Evolutionary conservation across 805 yeast species (phyloP).

Genomic region (Metschnikowia cubensis): DNA sequence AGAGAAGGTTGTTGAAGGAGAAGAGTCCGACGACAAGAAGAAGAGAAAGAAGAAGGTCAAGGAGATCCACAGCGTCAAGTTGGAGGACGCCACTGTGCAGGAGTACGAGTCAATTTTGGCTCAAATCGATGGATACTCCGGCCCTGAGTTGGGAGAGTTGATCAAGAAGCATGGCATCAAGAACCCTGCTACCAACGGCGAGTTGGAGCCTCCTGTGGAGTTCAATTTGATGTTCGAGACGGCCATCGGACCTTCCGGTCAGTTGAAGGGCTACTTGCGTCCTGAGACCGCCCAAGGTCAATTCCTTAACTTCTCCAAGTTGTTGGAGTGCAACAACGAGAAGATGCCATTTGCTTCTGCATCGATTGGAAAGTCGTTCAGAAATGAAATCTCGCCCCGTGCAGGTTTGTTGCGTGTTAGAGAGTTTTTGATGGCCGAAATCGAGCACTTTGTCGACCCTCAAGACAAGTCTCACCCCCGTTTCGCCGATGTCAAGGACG

Average conservation of each 20-base stretch:
- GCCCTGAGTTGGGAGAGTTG: slow-evolving; percentile 85
- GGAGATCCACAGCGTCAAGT: slow-evolving; percentile 85
- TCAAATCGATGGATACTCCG: slow-evolving; percentile 92
- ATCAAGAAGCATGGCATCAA: slow-evolving; percentile 78
- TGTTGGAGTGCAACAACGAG: slow-evolving; percentile 90
- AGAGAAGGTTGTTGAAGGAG: slow-evolving; percentile 42
- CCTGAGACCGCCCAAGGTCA: slow-evolving; percentile 99
- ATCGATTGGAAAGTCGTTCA: slow-evolving; percentile 95
- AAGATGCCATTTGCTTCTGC: slow-evolving; percentile 99
- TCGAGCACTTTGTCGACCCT: slow-evolving; percentile 98
- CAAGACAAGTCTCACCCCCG: slow-evolving; percentile 75
- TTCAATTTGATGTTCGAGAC: slow-evolving; percentile 99
- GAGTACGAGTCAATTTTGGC: slow-evolving; percentile 89
- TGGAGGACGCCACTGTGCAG: slow-evolving; percentile 71
- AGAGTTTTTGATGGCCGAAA: slow-evolving; percentile 98
- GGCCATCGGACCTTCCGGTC: slow-evolving; percentile 98
- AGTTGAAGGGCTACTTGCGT: slow-evolving; percentile 88
- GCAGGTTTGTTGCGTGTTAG: slow-evolving; percentile 97
- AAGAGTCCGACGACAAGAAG: slow-evolving; percentile 61
- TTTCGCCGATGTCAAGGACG: slow-evolving; percentile 70
- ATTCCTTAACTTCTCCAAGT: slow-evolving; percentile 89
- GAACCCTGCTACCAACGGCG: slow-evolving; percentile 87
- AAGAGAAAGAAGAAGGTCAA: slow-evolving; percentile 79
- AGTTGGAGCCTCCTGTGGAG: slow-evolving; percentile 85
- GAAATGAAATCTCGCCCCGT: slow-evolving; percentile 98